Conservation (phyloP, 495 filamentous ascomycete genomes). For the Daldinia decipiens region DNA sequence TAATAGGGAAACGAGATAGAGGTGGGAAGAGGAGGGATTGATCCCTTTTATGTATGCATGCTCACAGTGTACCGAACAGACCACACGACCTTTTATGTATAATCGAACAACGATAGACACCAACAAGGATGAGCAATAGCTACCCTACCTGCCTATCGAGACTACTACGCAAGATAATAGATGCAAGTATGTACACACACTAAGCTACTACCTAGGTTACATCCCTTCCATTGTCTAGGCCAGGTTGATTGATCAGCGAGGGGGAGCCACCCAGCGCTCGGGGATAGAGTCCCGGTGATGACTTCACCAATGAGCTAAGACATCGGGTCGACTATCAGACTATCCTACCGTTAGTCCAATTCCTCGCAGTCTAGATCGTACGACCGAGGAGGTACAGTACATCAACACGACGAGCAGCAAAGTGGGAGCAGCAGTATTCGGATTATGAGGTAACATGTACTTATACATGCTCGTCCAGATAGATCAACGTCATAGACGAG, state of each 20-base stretch:
- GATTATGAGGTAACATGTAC: not conserved
- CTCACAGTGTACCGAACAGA: constrained; percentile 3
- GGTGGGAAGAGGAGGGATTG: constrained; percentile 11
- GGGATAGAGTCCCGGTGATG: constrained; percentile 34
- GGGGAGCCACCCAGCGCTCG: constrained; percentile 12
- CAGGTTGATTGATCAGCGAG: constrained; percentile 34
- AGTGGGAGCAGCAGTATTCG: not conserved
- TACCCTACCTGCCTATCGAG: not conserved
- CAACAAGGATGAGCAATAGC: constrained; percentile 7
- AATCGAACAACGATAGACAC: constrained; percentile 24
- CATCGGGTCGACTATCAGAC: not conserved
- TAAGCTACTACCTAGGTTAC: constrained; percentile 35
- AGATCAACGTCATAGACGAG: constrained; percentile 40
- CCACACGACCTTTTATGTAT: constrained; percentile 21
- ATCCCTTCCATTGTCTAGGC: constrained; percentile 23
- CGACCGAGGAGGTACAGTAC: constrained; percentile 14
- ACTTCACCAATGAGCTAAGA: constrained; percentile 45
- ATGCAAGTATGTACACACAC: not conserved
- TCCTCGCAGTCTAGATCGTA: constrained; percentile 23
- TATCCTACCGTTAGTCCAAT: not conserved
- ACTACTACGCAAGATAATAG: constrained; percentile 14
- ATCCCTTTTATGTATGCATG: constrained; percentile 32
- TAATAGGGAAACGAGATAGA: not conserved
- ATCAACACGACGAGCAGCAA: constrained; percentile 1
- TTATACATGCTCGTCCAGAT: not conserved